phyloP scores from a whole-genome alignment of 192 early-diverging fungal genomes.

The Gonapodya sp. region DNA sequence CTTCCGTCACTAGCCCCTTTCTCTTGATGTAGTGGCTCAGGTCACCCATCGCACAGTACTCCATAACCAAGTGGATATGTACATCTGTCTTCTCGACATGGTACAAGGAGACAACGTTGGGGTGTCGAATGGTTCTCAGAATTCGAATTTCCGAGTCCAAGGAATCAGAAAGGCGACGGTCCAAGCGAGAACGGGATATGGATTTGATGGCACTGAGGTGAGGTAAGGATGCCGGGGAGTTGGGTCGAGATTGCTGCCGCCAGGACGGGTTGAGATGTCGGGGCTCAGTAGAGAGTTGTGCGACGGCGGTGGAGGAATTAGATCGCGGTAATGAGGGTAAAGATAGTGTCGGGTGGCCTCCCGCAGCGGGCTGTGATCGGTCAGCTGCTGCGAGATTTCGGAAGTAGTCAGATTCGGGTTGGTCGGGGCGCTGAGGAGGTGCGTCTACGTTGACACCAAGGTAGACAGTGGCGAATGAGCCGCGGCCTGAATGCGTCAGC shows the following conservation, averaged over 20 bases:
- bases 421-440: neutral
- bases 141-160: constrained; percentile 94
- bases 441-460: neutral
- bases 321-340: neutral
- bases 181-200: constrained; percentile 77
- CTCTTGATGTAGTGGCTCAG: constrained; percentile 79
- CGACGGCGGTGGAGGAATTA: neutral
- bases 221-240: neutral
- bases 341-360: neutral
- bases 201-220: constrained; percentile 69
- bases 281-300: too few species aligned
- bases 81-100: constrained; percentile 88
- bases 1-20: constrained; percentile 24
- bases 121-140: constrained; percentile 72
- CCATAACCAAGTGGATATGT: constrained; percentile 95
- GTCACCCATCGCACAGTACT: constrained; percentile 94
- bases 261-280: neutral
- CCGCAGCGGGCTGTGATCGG: neutral
- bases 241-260: too few species aligned
- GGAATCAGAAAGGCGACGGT: constrained; percentile 82
- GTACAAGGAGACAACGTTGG: constrained; percentile 76
- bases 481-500: too few species aligned
- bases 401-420: neutral
- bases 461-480: neutral
- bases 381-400: neutral